A percentile compares a stretch with the other conserved stretches of the same genome.
These are phyloP conservation scores for Venturia asperata DNA, from an alignment of 2,329 filamentous ascomycete genomes.

Conservation along the genomic window DNA sequence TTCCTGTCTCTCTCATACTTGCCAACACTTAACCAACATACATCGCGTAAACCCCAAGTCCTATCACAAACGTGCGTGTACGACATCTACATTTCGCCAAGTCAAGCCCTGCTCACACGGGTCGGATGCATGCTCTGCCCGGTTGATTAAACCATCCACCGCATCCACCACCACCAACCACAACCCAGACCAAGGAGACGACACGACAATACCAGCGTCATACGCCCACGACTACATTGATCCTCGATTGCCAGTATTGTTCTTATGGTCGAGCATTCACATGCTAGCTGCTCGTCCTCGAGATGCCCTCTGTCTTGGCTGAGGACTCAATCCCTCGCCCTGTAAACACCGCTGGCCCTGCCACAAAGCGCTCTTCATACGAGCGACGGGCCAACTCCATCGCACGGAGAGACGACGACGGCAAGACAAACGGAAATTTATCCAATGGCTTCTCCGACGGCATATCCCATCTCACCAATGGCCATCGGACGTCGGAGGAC, in stretches of 20 bases:
- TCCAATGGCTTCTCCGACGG: slow-evolving; percentile 22
- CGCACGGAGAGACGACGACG: slow-evolving; percentile 1
- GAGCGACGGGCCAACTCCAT: slow-evolving; percentile 23
- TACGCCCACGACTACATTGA: not conserved
- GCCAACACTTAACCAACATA: not conserved
- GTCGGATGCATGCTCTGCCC: not conserved
- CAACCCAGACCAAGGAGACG: not conserved
- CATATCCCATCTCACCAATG: slow-evolving; percentile 12
- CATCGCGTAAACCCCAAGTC: not conserved
- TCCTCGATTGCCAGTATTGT: not conserved
- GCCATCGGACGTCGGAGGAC: slow-evolving; percentile 16
- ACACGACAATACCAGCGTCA: not conserved
- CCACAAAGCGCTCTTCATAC: slow-evolving; percentile 26
- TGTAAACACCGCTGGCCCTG: slow-evolving; percentile 25
- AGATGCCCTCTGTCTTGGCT: slow-evolving; percentile 47
- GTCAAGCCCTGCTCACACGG: slow-evolving; percentile 6
- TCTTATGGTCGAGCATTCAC: not conserved
- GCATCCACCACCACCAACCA: not conserved
- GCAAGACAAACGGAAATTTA: slow-evolving; percentile 29
- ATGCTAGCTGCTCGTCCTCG: slow-evolving; percentile 31
- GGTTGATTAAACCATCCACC: slow-evolving; percentile 4
- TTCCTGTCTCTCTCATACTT: slow-evolving; percentile 1
- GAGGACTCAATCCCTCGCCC: slow-evolving; percentile 37
- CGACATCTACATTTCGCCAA: slow-evolving; percentile 2
- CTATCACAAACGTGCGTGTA: not conserved